Conservation (phyloP, 169 alveolate species). For the Plasmodium ovale region DNA sequence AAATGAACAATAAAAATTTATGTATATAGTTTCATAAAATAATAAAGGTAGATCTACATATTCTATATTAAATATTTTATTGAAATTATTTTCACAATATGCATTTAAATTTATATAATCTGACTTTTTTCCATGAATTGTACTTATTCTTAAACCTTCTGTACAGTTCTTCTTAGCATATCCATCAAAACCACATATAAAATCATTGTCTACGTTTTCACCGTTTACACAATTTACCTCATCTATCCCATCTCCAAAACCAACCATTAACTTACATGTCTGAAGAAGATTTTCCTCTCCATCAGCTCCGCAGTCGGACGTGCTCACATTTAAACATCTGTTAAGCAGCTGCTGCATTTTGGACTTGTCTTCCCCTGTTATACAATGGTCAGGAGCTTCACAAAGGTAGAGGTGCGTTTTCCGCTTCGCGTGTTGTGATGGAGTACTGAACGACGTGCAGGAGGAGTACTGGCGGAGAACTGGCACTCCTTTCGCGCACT, state of each 20-base stretch:
- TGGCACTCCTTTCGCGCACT: too few species aligned
- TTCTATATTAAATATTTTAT: constrained; percentile 47
- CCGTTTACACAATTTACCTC: constrained; percentile 21
- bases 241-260: constrained; percentile 9
- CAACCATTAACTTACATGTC: constrained; percentile 15
- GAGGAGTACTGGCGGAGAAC: too few species aligned
- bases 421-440: too few species aligned
- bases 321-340: constrained; percentile 29
- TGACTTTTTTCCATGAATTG: background rate
- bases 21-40: constrained; percentile 40
- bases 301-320: background rate
- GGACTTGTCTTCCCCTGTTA: too few species aligned
- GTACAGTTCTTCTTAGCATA: constrained; percentile 42
- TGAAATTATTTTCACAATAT: constrained; percentile 65
- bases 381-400: too few species aligned
- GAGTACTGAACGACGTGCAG: too few species aligned
- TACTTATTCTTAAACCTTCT: constrained; percentile 4
- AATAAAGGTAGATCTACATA: constrained; percentile 22
- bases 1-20: constrained; percentile 56
- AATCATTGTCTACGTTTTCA: constrained; percentile 21
- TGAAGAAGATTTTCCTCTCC: constrained; percentile 45
- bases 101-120: constrained; percentile 35
- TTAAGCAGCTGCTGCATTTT: constrained; percentile 36
- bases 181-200: constrained; percentile 40
- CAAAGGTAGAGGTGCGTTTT: too few species aligned